Percentiles rank a stretch among this genome's conserved stretches.
Evolutionary conservation across 371 early-diverging fungal genomes (phyloP).

Genomic region (Lichtheimia ornata): DNA sequence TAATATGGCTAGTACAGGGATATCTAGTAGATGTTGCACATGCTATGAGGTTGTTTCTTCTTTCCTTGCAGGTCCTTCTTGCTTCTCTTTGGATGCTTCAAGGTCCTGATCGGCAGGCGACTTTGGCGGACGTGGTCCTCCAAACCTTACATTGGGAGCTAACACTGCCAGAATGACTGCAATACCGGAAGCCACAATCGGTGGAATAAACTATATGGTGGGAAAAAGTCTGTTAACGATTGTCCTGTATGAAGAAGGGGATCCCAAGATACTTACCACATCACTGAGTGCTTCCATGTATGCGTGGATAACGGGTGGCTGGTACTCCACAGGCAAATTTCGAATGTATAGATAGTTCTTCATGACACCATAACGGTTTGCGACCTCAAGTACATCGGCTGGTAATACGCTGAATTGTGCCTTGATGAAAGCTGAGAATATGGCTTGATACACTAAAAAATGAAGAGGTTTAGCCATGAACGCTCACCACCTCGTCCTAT

Average conservation of each 20-base stretch:
- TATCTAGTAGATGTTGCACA: too few species aligned
- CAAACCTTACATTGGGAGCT: background rate
- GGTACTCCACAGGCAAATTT: constrained; percentile 29
- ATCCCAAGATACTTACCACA: constrained; percentile 11
- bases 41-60: too few species aligned
- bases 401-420: constrained; percentile 18
- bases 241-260: too few species aligned
- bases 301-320: constrained; percentile 43
- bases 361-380: constrained; percentile 27
- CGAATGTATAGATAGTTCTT: constrained; percentile 28
- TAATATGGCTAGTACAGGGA: too few species aligned
- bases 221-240: too few species aligned
- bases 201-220: background rate
- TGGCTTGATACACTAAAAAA: constrained; percentile 24
- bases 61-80: too few species aligned
- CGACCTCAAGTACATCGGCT: constrained; percentile 15
- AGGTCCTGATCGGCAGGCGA: too few species aligned
- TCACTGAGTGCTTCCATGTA: constrained; percentile 57
- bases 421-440: constrained; percentile 21
- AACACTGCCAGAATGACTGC: background rate
- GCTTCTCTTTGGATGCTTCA: too few species aligned
- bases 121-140: background rate
- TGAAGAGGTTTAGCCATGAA: too few species aligned
- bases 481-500: too few species aligned
- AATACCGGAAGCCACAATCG: background rate